Conservation (phyloP, 163 green algal genomes). For the Scenedesmus sp. region DNA sequence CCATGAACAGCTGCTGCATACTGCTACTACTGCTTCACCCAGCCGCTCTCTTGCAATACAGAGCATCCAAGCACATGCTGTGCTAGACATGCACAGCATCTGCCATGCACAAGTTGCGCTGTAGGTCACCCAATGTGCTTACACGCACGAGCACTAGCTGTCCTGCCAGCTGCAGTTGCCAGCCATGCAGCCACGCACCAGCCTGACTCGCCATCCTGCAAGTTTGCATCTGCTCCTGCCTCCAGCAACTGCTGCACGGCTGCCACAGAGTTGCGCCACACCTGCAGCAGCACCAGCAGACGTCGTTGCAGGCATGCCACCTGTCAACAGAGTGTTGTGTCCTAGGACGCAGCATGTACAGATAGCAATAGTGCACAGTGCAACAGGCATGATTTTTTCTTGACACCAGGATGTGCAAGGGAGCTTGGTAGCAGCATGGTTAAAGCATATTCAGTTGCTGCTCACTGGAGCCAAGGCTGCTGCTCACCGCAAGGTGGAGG, state of each 20-base stretch:
- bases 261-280: conserved; percentile 67
- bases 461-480: not conserved
- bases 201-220: conserved; percentile 80
- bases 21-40: too few species aligned
- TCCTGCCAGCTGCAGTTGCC: not conserved
- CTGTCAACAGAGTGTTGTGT: not conserved
- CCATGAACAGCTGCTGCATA: too few species aligned
- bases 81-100: too few species aligned
- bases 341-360: not conserved
- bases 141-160: not conserved
- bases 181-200: conserved; percentile 65
- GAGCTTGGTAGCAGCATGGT: not conserved
- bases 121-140: too few species aligned
- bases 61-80: too few species aligned
- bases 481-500: conserved; percentile 56
- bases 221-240: conserved; percentile 63
- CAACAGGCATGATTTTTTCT: not conserved
- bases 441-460: not conserved
- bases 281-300: conserved; percentile 24
- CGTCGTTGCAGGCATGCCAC: not conserved
- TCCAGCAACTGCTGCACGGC: conserved; percentile 72
- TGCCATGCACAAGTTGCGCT: too few species aligned
- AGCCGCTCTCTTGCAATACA: too few species aligned
- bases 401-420: not conserved
- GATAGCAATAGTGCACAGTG: not conserved